Conservation (phyloP, 2,329 filamentous ascomycete species). For the Exophiala spinifera region DNA sequence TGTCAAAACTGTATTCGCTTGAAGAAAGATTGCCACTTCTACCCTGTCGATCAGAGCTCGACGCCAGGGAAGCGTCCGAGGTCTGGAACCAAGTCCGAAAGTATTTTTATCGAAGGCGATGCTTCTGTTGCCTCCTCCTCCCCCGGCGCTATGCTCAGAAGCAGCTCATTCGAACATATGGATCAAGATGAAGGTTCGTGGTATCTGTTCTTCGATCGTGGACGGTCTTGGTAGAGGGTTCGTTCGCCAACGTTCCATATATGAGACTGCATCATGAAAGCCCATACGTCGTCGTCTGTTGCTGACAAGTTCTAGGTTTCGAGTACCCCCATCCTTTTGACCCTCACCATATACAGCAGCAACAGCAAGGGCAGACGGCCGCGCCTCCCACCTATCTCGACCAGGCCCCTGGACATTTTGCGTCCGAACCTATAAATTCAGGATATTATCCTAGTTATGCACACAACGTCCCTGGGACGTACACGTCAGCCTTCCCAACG, state of each 20-base stretch:
- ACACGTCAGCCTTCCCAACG: constrained; percentile 8
- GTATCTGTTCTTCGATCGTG: constrained; percentile 4
- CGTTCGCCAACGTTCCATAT: background rate
- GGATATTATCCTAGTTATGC: constrained; percentile 16
- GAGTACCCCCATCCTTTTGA: constrained; percentile 15
- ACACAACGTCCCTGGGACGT: constrained; percentile 3
- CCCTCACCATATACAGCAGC: constrained; percentile 1
- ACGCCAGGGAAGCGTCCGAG: constrained; percentile 49
- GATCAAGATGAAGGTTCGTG: constrained; percentile 7
- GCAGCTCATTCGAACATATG: constrained; percentile 18
- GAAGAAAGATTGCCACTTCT: constrained; percentile 92
- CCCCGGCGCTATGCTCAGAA: constrained; percentile 25
- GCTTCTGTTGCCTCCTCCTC: constrained; percentile 52
- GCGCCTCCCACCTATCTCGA: constrained; percentile 9
- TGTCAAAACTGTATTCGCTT: constrained; percentile 91
- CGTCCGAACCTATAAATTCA: constrained; percentile 11
- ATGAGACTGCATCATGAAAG: constrained; percentile 9
- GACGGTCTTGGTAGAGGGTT: too few species aligned
- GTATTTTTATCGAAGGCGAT: constrained; percentile 41
- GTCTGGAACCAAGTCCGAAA: constrained; percentile 43
- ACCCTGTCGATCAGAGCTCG: constrained; percentile 71
- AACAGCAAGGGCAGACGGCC: constrained; percentile 6
- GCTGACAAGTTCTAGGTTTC: constrained; percentile 13
- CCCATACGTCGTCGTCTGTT: background rate
- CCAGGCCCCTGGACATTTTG: constrained; percentile 9